Evolutionary conservation across 768 basidiomycete genomes (phyloP), one percentile per base, ranked within the genome.

Genomic region (Mycena vulgaris): DNA sequence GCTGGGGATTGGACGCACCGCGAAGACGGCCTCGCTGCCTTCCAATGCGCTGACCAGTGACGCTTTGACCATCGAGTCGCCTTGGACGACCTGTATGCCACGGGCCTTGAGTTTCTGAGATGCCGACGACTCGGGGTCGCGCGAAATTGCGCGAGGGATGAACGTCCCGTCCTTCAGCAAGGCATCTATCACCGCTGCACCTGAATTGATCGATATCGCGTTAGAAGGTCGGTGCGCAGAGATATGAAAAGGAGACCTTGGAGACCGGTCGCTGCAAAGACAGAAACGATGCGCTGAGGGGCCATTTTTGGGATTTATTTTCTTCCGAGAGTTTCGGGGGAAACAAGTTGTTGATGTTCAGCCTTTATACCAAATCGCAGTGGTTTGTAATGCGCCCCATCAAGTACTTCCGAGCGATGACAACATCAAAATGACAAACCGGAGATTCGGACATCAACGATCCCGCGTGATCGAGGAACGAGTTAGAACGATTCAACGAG

Each of bases 11-110:
- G 39, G 39, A 39, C 66, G 40, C 27, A 67, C 66, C 8, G 58
- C 58, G 25, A 67, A 67, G 6, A 61, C 66, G 8, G 48, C 66
- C 31, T 67, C 58, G 30, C 66, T 60, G 14, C 66, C 66, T 7
- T 17, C 30, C 10, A 60, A 40, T 1, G 66, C 66, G 17, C 9
- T 35, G 4, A 60, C 58, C 7, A 67, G 51, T 0, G 37, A 51
- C 28, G 27, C 39, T 19, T 52, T 61, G 27, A 52, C 42, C 7
- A 45, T 2, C 0, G 39, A 23, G 31, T 67, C 66, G 8, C 64
- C 64, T 19, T 66, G 25, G 10, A 58, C 64, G 14, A 66, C 42
- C 30, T 66, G 23, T 19, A 61, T 39, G 5, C 56, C 65, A 35
- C 55, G 55, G 27, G 45, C 35, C n/a, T 48, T 37, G 5, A 66